These are phyloP conservation scores for Chytriomyces sp. DNA, from an alignment of 192 early-diverging fungal species.

Conservation along the genomic window DNA sequence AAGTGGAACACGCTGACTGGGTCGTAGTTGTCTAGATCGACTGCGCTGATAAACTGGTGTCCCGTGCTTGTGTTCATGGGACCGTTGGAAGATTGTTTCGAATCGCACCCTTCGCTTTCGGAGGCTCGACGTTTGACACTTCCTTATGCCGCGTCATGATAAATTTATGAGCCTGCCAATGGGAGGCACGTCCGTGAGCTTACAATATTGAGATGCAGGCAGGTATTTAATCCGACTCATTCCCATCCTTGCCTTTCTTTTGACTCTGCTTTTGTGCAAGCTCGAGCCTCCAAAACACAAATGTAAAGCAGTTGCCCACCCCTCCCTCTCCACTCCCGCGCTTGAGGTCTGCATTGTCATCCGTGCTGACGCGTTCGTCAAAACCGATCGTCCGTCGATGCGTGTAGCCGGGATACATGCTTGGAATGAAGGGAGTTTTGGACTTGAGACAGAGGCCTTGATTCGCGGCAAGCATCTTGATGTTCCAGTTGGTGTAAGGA, in stretches of 20 bases:
- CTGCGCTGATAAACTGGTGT: not conserved
- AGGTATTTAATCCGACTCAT: not conserved
- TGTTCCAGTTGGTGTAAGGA: slow-evolving; percentile 89
- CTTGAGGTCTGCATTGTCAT: slow-evolving; percentile 69
- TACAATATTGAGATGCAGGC: not conserved
- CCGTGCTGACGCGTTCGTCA: slow-evolving; percentile 74
- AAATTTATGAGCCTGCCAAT: not conserved
- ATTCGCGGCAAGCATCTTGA: slow-evolving; percentile 73
- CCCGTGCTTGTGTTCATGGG: not conserved
- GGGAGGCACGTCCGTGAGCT: too few species aligned
- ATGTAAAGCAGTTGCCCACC: slow-evolving; percentile 13
- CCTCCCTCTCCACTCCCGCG: not conserved
- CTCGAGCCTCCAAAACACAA: slow-evolving; percentile 7
- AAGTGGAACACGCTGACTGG: not conserved
- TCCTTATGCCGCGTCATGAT: not conserved
- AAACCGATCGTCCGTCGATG: slow-evolving; percentile 97
- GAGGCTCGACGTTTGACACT: not conserved
- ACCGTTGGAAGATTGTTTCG: not conserved
- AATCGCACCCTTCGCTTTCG: not conserved
- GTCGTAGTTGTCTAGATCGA: not conserved
- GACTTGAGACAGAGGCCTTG: slow-evolving; percentile 53
- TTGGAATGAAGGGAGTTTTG: slow-evolving; percentile 64
- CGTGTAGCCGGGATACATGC: slow-evolving; percentile 79
- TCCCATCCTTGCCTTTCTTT: not conserved
- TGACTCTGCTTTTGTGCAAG: not conserved